Evolutionary conservation across 345 rosid species (phyloP).

Genomic region (Boechera retrofracta): DNA sequence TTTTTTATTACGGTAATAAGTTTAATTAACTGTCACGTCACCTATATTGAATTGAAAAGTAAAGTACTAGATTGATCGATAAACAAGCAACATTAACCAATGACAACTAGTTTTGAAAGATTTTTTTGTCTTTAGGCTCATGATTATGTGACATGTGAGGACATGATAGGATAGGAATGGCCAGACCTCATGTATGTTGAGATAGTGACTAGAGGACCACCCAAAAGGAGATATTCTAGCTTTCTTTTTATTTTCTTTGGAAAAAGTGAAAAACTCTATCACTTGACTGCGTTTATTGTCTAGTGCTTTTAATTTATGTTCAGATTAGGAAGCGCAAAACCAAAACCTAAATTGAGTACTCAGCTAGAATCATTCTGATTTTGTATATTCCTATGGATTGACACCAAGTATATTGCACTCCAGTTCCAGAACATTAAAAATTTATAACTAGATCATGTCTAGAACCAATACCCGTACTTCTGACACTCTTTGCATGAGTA

Average conservation of each 20-base stretch:
- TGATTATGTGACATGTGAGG: not conserved
- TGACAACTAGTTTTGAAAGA: not conserved
- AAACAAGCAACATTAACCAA: not conserved
- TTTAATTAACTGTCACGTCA: not conserved
- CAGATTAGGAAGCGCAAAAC: too few relatives aligned
- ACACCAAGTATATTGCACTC: not conserved
- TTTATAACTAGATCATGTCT: too few relatives aligned
- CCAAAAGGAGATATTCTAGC: not conserved
- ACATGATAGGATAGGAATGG: not conserved
- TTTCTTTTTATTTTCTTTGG: not conserved
- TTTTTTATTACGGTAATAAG: not conserved
- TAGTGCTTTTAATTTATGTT: not conserved
- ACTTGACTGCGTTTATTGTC: not conserved
- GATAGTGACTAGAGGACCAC: conserved; percentile 13
- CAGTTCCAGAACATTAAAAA: too few relatives aligned
- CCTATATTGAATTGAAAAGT: not conserved
- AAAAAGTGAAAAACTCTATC: too few relatives aligned
- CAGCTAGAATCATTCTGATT: too few relatives aligned
- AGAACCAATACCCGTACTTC: too few relatives aligned
- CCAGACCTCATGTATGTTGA: not conserved
- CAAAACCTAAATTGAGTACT: too few relatives aligned
- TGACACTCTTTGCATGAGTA: too few relatives aligned
- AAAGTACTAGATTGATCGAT: not conserved
- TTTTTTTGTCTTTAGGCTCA: not conserved
- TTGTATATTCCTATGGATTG: too few relatives aligned